Evolutionary conservation across 352 stramenopile genomes (phyloP).

Genomic region (Phytophthora kernoviae): DNA sequence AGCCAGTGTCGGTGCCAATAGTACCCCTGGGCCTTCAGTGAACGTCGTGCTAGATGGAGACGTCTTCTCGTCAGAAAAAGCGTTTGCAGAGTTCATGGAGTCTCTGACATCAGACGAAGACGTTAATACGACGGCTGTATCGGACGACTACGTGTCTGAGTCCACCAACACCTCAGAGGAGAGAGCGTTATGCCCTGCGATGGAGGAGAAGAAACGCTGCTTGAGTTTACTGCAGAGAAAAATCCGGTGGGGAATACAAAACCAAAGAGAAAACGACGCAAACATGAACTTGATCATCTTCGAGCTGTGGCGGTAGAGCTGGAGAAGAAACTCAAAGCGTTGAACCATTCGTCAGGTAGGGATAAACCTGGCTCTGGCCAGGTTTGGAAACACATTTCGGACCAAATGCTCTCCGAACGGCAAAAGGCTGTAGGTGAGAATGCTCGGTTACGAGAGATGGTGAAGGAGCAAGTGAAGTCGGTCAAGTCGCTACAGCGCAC

Average conservation of each 20-base stretch:
- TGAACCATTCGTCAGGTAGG: conserved; percentile 32
- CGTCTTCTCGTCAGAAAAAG: conserved; percentile 26
- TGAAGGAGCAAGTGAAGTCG: conserved; percentile 43
- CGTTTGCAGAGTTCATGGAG: conserved; percentile 36
- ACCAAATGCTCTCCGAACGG: conserved; percentile 47
- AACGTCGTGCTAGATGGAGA: conserved; percentile 19
- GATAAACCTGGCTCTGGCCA: conserved; percentile 33
- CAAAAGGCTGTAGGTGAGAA: conserved; percentile 53
- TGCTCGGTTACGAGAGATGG: conserved; percentile 47
- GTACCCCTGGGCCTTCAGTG: conserved; percentile 3
- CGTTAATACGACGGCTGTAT: background rate
- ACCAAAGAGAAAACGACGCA: conserved; percentile 53
- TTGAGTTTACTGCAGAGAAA: background rate
- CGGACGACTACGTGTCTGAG: conserved; percentile 13
- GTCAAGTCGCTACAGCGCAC: conserved; percentile 41
- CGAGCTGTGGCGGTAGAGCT: conserved; percentile 43
- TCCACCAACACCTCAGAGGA: background rate
- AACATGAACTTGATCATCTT: conserved; percentile 62
- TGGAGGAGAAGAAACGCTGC: conserved; percentile 10
- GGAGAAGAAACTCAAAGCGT: conserved; percentile 46
- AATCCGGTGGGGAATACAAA: conserved; percentile 12
- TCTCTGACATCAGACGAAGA: conserved; percentile 28
- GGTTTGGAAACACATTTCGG: conserved; percentile 56
- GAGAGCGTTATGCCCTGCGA: background rate
- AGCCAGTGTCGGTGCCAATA: too few relatives aligned